phyloP scores from a whole-genome alignment of 805 yeast species.

The Saturnispora dispora region DNA sequence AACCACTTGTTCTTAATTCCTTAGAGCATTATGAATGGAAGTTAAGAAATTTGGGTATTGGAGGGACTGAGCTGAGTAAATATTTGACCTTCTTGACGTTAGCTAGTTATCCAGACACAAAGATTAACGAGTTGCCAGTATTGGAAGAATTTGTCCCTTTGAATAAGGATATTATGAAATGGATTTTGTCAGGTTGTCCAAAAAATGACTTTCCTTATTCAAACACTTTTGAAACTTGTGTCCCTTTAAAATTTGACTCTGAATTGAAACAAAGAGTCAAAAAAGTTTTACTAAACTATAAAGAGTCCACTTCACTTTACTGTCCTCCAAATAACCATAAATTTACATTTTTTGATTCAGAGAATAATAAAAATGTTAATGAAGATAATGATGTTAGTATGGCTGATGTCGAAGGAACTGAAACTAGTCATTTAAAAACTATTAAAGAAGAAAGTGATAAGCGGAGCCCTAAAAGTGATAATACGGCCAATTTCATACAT shows the following conservation, averaged over 20 bases:
- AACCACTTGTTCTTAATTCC: conserved; percentile 36
- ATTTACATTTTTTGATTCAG: neutral
- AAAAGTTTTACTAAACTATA: conserved; percentile 16
- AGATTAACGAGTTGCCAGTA: conserved; percentile 9
- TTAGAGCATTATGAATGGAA: conserved; percentile 33
- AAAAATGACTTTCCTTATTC: conserved; percentile 16
- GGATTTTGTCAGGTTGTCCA: conserved; percentile 19
- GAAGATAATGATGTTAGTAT: neutral
- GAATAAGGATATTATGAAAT: conserved; percentile 19
- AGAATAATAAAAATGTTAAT: neutral
- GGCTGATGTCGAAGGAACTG: neutral
- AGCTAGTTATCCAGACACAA: conserved; percentile 12
- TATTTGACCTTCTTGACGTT: conserved; percentile 17
- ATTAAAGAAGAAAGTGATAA: neutral
- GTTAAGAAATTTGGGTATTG: conserved; percentile 12
- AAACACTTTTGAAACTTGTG: conserved; percentile 13
- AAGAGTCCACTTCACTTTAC: conserved; percentile 23
- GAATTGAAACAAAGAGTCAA: conserved; percentile 17
- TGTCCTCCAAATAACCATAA: conserved; percentile 27
- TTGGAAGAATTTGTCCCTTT: conserved; percentile 10
- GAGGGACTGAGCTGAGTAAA: conserved; percentile 9
- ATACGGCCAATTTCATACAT: neutral
- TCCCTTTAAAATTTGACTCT: conserved; percentile 6
- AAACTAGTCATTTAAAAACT: neutral
- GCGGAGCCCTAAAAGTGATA: neutral